Percentiles rank a stretch among this genome's conserved stretches.
Conservation (phyloP, 495 filamentous ascomycete species). For the Chaetomium cochliodes region DNA sequence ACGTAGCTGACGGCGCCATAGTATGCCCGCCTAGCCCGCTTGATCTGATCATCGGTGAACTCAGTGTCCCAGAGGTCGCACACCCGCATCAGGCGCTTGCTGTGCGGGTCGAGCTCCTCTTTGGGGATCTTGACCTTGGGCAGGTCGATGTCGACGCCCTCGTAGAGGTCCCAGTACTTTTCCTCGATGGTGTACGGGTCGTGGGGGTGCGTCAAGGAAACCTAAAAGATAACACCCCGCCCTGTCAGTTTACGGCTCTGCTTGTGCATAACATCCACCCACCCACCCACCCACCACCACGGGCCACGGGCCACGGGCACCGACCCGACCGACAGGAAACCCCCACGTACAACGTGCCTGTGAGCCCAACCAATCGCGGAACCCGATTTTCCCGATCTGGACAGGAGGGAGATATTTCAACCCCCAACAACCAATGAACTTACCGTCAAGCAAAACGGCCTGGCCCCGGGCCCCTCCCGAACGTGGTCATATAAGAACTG, state of each 20-base stretch:
- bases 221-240: constrained; percentile 34
- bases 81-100: constrained; percentile 73
- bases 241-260: constrained; percentile 17
- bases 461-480: constrained; percentile 60
- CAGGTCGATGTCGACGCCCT: constrained; percentile 77
- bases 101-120: constrained; percentile 78
- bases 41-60: constrained; percentile 75
- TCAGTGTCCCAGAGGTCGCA: constrained; percentile 76
- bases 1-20: constrained; percentile 88
- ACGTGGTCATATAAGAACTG: constrained; percentile 85
- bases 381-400: background rate
- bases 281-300: background rate
- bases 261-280: background rate
- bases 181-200: constrained; percentile 87
- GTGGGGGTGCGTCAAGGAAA: constrained; percentile 88
- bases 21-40: constrained; percentile 76
- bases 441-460: constrained; percentile 80
- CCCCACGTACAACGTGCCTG: constrained; percentile 10
- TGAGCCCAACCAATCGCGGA: constrained; percentile 3
- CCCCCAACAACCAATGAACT: constrained; percentile 15
- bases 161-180: constrained; percentile 86
- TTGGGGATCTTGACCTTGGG: constrained; percentile 71
- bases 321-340: background rate
- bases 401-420: background rate
- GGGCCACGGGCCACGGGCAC: no score